Evolutionary conservation across 2,329 filamentous ascomycete genomes (phyloP).

Genomic region (Colletotrichum trifolii): DNA sequence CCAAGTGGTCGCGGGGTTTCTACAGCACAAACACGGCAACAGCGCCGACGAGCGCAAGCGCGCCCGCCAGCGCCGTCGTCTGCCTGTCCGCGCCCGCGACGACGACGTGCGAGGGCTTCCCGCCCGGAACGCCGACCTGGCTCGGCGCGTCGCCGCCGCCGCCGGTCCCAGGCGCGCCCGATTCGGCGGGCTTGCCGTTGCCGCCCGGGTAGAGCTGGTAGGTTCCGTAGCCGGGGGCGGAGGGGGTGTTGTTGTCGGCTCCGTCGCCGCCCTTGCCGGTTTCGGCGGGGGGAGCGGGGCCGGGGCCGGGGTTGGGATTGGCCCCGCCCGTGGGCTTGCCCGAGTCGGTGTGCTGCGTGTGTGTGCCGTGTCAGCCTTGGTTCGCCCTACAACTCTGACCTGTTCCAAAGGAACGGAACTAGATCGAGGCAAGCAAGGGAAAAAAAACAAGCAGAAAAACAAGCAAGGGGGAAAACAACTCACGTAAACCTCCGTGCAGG

Average conservation of each 20-base stretch:
- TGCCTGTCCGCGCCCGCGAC: conserved; percentile 26
- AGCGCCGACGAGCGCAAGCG: conserved; percentile 23
- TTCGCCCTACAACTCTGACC: too few relatives aligned
- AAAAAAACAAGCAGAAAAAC: background rate
- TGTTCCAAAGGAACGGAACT: too few relatives aligned
- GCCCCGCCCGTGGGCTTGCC: too few relatives aligned
- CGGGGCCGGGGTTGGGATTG: background rate
- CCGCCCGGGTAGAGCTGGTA: background rate
- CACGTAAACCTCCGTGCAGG: conserved; percentile 53
- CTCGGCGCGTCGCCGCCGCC: background rate
- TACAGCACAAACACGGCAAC: conserved; percentile 27
- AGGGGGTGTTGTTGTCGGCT: too few relatives aligned
- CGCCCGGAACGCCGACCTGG: background rate
- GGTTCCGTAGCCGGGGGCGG: background rate
- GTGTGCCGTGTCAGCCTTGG: background rate
- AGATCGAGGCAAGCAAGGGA: too few relatives aligned
- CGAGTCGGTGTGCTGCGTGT: too few relatives aligned
- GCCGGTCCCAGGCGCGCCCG: background rate
- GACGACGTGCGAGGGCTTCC: conserved; percentile 17
- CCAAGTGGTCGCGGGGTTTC: too few relatives aligned
- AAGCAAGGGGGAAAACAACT: background rate
- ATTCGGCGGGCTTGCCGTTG: background rate
- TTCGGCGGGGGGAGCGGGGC: too few relatives aligned
- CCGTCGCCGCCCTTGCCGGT: too few relatives aligned
- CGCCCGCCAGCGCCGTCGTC: conserved; percentile 2